Conservation (phyloP, 2,329 filamentous ascomycete species). For the Fusarium verticillioides region DNA sequence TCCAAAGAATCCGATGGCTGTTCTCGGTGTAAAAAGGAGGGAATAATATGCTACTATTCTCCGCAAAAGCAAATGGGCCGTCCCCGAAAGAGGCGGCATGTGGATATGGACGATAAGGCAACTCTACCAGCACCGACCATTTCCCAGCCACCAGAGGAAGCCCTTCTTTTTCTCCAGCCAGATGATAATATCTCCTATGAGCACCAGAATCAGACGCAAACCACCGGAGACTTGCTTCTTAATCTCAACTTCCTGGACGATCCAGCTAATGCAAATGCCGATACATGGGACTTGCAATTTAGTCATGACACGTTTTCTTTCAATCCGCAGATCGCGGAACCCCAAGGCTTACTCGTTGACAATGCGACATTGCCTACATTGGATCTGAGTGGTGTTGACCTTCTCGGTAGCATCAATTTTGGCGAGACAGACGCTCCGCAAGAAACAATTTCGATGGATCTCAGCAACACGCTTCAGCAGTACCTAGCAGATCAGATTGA, state of each 20-base stretch:
- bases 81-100: conserved; percentile 65
- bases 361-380: conserved; percentile 20
- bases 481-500: conserved; percentile 41
- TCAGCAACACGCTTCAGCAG: conserved; percentile 43
- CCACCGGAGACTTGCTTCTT: conserved; percentile 41
- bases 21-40: conserved; percentile 67
- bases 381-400: conserved; percentile 42
- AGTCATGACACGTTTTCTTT: conserved; percentile 37
- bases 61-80: conserved; percentile 74
- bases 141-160: conserved; percentile 5
- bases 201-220: conserved; percentile 11
- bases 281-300: conserved; percentile 53
- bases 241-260: conserved; percentile 52
- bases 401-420: conserved; percentile 49
- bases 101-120: conserved; percentile 51
- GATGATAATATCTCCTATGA: background rate
- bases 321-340: conserved; percentile 30
- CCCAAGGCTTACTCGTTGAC: conserved; percentile 10
- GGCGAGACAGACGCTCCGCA: conserved; percentile 45
- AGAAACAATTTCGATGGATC: conserved; percentile 45
- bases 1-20: conserved; percentile 71
- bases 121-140: background rate
- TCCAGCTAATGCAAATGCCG: conserved; percentile 42
- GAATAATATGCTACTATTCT: conserved; percentile 69
- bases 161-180: conserved; percentile 4